These are phyloP conservation scores for Globisporangium ultimum DNA, from an alignment of 352 stramenopile species.

Conservation along the genomic window DNA sequence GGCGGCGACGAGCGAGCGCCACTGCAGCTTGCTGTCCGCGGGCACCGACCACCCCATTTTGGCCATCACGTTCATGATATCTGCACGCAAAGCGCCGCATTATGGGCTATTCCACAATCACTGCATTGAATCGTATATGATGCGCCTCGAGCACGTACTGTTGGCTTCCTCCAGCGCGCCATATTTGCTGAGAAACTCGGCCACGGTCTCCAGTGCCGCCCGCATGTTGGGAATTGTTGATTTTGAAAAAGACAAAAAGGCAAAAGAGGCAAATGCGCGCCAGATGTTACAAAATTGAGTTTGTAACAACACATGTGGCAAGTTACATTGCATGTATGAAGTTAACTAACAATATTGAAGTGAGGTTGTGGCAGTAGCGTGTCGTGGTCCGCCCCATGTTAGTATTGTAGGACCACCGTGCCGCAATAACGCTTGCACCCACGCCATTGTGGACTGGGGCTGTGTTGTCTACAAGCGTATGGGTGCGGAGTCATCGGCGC, in stretches of 20 bases:
- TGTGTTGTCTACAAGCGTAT: too few species aligned
- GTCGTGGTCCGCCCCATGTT: neutral
- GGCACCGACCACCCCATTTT: slow-evolving; percentile 43
- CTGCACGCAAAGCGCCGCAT: slow-evolving; percentile 12
- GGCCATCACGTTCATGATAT: slow-evolving; percentile 34
- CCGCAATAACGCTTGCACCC: too few species aligned
- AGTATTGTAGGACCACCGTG: too few species aligned
- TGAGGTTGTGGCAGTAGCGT: neutral
- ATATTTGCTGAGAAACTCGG: slow-evolving; percentile 48
- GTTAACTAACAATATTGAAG: too few species aligned
- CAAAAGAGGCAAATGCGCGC: neutral
- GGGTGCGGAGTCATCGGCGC: too few species aligned
- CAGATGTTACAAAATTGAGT: neutral
- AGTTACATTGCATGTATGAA: too few species aligned
- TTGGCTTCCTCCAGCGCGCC: slow-evolving; percentile 37
- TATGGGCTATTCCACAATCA: neutral
- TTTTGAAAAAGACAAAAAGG: slow-evolving; percentile 3
- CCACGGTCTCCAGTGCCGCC: slow-evolving; percentile 37
- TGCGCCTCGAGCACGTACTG: slow-evolving; percentile 15
- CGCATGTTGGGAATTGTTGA: slow-evolving; percentile 22
- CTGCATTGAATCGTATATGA: neutral
- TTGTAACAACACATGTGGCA: neutral
- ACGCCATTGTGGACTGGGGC: too few species aligned
- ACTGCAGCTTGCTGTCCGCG: slow-evolving; percentile 43
- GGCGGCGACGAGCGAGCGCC: slow-evolving; percentile 43